phyloP scores from a whole-genome alignment of 2,329 filamentous ascomycete species.

The Diplodia corticola region DNA sequence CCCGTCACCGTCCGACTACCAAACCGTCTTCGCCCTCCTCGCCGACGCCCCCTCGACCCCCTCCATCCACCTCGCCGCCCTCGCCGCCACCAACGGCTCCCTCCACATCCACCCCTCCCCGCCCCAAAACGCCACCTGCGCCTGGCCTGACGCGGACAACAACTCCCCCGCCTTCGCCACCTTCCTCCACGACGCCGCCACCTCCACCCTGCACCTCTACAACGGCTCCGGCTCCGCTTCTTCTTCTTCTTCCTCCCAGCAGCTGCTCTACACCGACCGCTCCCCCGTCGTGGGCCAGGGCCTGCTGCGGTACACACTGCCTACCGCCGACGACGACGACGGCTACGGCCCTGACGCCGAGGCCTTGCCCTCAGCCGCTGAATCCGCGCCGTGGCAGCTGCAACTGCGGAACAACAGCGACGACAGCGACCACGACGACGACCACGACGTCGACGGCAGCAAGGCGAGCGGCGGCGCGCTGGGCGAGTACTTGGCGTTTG shows the following conservation, averaged over 20 bases:
- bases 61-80: background rate
- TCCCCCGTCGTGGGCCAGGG: slow-evolving; percentile 1
- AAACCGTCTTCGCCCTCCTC: background rate
- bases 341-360: background rate
- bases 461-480: background rate
- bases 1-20: background rate
- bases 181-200: background rate
- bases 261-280: slow-evolving; percentile 8
- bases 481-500: background rate
- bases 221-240: background rate
- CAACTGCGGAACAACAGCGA: too few species aligned
- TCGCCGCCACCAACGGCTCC: background rate
- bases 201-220: background rate
- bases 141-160: too few species aligned
- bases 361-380: too few species aligned
- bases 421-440: too few species aligned
- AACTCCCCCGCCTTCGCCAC: background rate
- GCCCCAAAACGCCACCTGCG: background rate
- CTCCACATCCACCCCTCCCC: background rate
- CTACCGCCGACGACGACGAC: background rate
- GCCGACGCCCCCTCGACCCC: background rate
- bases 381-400: too few species aligned
- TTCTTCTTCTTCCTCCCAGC: background rate
- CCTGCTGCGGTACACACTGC: background rate
- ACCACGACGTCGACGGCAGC: too few species aligned